Conservation (phyloP, 1,139 yeast species). For the Candida tetrigidarum region DNA sequence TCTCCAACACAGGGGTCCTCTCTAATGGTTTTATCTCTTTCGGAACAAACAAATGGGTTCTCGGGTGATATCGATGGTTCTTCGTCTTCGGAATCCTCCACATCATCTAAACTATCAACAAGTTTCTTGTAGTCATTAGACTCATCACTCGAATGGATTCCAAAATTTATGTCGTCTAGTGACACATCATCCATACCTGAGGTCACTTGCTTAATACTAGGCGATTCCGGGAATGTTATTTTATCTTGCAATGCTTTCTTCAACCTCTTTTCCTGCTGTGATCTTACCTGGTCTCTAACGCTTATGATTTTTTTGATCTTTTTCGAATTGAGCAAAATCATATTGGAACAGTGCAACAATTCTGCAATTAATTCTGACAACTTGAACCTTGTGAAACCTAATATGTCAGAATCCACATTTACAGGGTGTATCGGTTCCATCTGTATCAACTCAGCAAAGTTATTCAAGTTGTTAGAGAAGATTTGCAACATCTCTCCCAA, state of each 20-base stretch:
- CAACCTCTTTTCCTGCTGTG: conserved; percentile 34
- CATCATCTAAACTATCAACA: conserved; percentile 26
- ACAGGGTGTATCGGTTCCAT: conserved; percentile 31
- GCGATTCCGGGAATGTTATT: conserved; percentile 19
- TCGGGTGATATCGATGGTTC: conserved; percentile 52
- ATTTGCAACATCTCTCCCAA: conserved; percentile 48
- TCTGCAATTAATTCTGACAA: conserved; percentile 51
- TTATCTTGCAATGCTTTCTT: conserved; percentile 39
- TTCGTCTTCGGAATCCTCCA: conserved; percentile 49
- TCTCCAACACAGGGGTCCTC: conserved; percentile 48
- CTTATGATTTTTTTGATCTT: conserved; percentile 39
- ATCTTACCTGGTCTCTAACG: conserved; percentile 41
- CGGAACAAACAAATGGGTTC: conserved; percentile 49
- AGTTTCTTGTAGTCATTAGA: conserved; percentile 17
- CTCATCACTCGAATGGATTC: conserved; percentile 11
- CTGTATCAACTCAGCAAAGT: conserved; percentile 34
- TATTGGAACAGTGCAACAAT: conserved; percentile 51
- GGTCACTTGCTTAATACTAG: conserved; percentile 30
- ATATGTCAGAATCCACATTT: conserved; percentile 20
- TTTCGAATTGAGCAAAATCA: conserved; percentile 49
- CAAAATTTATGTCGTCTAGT: conserved; percentile 34
- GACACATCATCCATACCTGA: conserved; percentile 45
- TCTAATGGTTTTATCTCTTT: conserved; percentile 37
- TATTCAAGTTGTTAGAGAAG: conserved; percentile 42
- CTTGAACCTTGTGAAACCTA: conserved; percentile 50